Base-by-base conservation (phyloP, 495 filamentous ascomycete species). In the Xylaria sp. region DNA sequence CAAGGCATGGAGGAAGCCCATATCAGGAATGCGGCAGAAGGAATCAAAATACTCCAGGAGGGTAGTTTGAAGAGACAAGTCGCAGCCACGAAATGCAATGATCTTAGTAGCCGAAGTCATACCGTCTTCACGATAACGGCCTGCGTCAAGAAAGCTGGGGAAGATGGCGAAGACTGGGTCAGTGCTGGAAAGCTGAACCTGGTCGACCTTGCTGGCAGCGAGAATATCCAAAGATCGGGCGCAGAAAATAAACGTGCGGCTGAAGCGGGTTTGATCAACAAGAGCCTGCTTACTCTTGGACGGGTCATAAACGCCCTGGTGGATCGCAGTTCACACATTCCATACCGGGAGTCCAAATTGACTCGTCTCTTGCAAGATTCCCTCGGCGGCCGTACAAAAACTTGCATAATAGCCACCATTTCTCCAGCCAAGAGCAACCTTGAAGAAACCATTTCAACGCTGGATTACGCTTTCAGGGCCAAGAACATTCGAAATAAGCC, bases 401-500 rank as follows among this genome's bases (percentile, higher is more conserved):
- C 96, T 5, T 98, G 96, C 82, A 99, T 99, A 73, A 98, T 99
- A 74, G 97, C 96, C 4, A 99, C 97, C 0, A 88, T 99, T 55
- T 98, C 96, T 1, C 94, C 97, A 8, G 93, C 94, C 7, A 94
- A 94, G 77, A 94, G 90, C 82, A 99, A 98, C 75, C 85, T 98
- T 17, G 96, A 99, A 75, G 96, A 99, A 79, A 99, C 96, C 0
- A 98, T 98, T 62, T 98, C 95, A 2, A 98, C 97, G 0, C 85
- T 99, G 3, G 96, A 99, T 78, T 99, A 99, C 77, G 97, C 96
- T 12, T 97, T 98, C 78, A 88, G 96, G 26, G 96, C 97, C 3
- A 99, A 99, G 83, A 97, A 98, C 75, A 99, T 99, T 72, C 92
- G 93, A 26, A 99, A 99, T 79, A 97, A 98, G 79, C 96, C 96